Evolutionary conservation across 768 basidiomycete species (phyloP).

Genomic region (Pulveroboletus ravenelii): DNA sequence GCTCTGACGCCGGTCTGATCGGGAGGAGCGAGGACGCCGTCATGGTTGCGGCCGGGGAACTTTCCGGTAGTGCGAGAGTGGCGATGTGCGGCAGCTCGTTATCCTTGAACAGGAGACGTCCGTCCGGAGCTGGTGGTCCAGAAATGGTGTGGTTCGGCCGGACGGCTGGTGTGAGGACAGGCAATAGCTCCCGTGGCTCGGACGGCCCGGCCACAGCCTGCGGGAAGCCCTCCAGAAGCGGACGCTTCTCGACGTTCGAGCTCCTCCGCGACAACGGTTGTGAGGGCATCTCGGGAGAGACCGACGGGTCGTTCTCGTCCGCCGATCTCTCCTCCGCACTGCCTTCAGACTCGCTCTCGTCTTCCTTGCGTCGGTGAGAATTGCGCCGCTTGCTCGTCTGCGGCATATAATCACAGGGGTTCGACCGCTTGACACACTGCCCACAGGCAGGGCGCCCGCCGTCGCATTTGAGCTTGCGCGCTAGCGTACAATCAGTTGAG

Average conservation of each 20-base stretch:
- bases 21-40: slow-evolving; percentile 61
- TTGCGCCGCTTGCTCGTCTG: slow-evolving; percentile 68
- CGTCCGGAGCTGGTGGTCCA: slow-evolving; percentile 26
- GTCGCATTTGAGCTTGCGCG: slow-evolving; percentile 85
- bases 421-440: slow-evolving; percentile 75
- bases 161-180: slow-evolving; percentile 33
- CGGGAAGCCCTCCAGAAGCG: slow-evolving; percentile 29
- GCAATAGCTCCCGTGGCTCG: slow-evolving; percentile 44
- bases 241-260: slow-evolving; percentile 34
- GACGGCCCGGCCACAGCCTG: slow-evolving; percentile 30
- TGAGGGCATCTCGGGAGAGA: slow-evolving; percentile 47
- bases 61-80: slow-evolving; percentile 57
- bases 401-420: slow-evolving; percentile 77
- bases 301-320: slow-evolving; percentile 48
- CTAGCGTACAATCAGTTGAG: slow-evolving; percentile 37
- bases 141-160: slow-evolving; percentile 28
- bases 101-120: slow-evolving; percentile 49
- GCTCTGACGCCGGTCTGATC: slow-evolving; percentile 61
- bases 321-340: slow-evolving; percentile 58
- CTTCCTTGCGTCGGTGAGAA: slow-evolving; percentile 57
- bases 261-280: slow-evolving; percentile 34
- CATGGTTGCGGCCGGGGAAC: slow-evolving; percentile 52
- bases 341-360: slow-evolving; percentile 54
- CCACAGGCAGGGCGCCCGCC: slow-evolving; percentile 79
- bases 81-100: slow-evolving; percentile 70